Conservation (phyloP, 2,329 filamentous ascomycete species). For the Colletotrichum phormii region DNA sequence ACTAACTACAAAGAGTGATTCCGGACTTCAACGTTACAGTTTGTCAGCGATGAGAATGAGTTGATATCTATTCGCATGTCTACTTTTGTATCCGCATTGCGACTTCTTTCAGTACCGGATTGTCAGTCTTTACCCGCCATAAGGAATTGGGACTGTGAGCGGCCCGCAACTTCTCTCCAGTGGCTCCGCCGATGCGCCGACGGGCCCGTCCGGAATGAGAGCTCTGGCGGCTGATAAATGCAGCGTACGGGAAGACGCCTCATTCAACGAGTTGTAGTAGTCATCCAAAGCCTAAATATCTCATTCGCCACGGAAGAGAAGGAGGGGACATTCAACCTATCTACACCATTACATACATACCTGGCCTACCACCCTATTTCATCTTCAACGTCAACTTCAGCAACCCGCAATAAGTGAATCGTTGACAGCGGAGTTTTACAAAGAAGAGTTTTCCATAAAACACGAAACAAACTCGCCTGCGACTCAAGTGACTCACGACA, state of each 20-base stretch:
- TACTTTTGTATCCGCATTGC: no score
- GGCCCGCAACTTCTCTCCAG: background rate
- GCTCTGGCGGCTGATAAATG: slow-evolving; percentile 22
- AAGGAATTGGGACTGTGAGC: background rate
- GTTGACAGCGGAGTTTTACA: background rate
- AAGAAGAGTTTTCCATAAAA: background rate
- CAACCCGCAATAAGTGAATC: slow-evolving; percentile 6
- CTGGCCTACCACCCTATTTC: background rate
- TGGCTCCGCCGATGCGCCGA: slow-evolving; percentile 15
- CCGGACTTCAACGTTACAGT: background rate
- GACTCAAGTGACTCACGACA: slow-evolving; percentile 6
- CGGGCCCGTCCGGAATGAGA: slow-evolving; percentile 14
- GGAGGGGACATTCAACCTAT: background rate
- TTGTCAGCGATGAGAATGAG: background rate
- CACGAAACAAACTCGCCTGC: background rate
- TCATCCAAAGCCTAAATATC: slow-evolving; percentile 12
- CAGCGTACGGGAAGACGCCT: background rate
- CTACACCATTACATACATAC: background rate
- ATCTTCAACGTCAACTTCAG: background rate
- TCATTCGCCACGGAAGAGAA: slow-evolving; percentile 25
- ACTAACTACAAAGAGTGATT: background rate
- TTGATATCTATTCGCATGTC: no score
- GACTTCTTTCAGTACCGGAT: no score
- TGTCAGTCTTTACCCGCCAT: background rate
- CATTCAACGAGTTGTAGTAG: background rate